Conservation (phyloP, 225 moss, liverwort and hornwort species). For the Rhytidiadelphus loreus region DNA sequence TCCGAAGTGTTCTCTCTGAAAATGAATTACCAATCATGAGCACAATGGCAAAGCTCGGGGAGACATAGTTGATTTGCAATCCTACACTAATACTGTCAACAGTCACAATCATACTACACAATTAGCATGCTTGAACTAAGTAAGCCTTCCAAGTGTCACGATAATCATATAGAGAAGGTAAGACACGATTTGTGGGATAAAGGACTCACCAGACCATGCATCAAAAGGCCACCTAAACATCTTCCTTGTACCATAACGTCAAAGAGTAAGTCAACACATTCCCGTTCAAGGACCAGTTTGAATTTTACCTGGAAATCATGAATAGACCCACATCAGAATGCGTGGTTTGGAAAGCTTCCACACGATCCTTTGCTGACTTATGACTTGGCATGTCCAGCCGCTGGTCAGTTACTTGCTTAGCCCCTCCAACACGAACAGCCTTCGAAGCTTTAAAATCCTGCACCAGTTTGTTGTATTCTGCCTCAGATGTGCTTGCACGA, state of each 20-base stretch:
- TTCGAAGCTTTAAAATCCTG: constrained; percentile 40
- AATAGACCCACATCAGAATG: constrained; percentile 59
- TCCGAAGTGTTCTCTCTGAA: constrained; percentile 11
- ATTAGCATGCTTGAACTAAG: background rate
- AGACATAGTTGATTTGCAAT: background rate
- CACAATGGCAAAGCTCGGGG: background rate
- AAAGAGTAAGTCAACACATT: background rate
- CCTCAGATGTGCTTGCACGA: constrained; percentile 30
- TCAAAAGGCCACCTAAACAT: background rate
- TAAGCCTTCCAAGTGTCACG: background rate
- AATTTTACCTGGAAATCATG: constrained; percentile 41
- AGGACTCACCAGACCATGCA: background rate
- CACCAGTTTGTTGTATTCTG: constrained; percentile 19
- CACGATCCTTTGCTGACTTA: constrained; percentile 18
- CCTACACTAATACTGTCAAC: background rate
- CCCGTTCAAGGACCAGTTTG: background rate
- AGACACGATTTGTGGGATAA: background rate
- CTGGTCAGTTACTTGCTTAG: constrained; percentile 59
- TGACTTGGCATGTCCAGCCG: constrained; percentile 36
- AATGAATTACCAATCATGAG: background rate
- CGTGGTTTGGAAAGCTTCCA: constrained; percentile 68
- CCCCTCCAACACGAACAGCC: constrained; percentile 48
- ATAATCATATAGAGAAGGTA: background rate
- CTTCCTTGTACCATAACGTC: background rate
- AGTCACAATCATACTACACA: background rate